These are phyloP conservation scores for Durio zibethinus DNA, from an alignment of 345 rosid species.

Conservation along the genomic window DNA sequence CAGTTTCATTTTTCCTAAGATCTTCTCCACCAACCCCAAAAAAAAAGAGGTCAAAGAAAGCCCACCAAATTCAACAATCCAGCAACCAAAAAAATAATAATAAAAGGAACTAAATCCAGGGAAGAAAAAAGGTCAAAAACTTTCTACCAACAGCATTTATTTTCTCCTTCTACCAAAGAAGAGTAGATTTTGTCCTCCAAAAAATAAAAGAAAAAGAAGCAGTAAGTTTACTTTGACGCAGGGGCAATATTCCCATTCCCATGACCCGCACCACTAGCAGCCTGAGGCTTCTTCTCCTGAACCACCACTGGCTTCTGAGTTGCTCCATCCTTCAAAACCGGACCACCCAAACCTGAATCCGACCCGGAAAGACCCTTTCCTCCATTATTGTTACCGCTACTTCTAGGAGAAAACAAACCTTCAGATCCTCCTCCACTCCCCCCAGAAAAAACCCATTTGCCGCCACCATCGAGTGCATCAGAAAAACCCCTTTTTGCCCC, in stretches of 20 bases:
- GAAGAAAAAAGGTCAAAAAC: background rate
- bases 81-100: background rate
- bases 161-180: background rate
- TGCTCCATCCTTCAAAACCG: constrained; percentile 38
- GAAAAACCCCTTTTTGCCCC: constrained; percentile 61
- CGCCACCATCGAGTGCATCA: constrained; percentile 44
- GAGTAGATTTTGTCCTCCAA: too few species aligned
- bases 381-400: constrained; percentile 9
- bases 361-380: constrained; percentile 23
- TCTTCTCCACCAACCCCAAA: background rate
- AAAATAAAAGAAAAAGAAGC: background rate
- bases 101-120: background rate
- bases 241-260: constrained; percentile 36
- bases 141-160: background rate
- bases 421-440: constrained; percentile 32
- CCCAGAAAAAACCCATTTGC: constrained; percentile 53
- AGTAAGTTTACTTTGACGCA: constrained; percentile 42
- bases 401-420: constrained; percentile 29
- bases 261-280: constrained; percentile 25
- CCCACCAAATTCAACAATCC: background rate
- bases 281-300: constrained; percentile 39
- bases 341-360: constrained; percentile 17
- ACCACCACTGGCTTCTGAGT: constrained; percentile 30
- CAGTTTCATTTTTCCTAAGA: background rate
- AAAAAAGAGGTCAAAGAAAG: background rate